Evolutionary conservation across 73 alveolate genomes (phyloP).

Genomic region (Diophrys appendiculata): DNA sequence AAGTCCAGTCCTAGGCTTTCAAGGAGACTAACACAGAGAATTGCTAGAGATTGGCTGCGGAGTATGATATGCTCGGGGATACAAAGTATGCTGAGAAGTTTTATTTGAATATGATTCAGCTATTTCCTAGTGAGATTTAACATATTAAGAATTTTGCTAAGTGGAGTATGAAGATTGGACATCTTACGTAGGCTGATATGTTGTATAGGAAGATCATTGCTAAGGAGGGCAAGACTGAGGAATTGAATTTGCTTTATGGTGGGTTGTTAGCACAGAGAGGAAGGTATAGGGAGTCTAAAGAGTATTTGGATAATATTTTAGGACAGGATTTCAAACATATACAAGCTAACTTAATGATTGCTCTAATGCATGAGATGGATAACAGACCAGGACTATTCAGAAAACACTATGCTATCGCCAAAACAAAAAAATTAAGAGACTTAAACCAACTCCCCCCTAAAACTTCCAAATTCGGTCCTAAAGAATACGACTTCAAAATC

Average conservation of each 20-base stretch:
- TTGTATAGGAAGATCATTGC: not conserved
- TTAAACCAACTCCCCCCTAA: slow-evolving; percentile 36
- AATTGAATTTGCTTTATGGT: slow-evolving; percentile 8
- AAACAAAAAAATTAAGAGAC: slow-evolving; percentile 55
- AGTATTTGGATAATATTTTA: not conserved
- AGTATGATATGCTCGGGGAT: slow-evolving; percentile 40
- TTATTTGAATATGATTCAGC: slow-evolving; percentile 8
- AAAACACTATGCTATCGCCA: slow-evolving; percentile 69
- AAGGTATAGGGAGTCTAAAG: slow-evolving; percentile 29
- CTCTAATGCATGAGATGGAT: slow-evolving; percentile 34
- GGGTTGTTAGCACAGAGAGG: slow-evolving; percentile 19
- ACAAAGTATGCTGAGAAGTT: slow-evolving; percentile 36
- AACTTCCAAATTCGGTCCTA: slow-evolving; percentile 27
- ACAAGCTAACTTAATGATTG: slow-evolving; percentile 40
- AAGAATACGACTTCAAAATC: slow-evolving; percentile 41
- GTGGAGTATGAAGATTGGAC: not conserved
- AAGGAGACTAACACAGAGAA: slow-evolving; percentile 24
- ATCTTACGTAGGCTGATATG: slow-evolving; percentile 11
- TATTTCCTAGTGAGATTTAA: not conserved
- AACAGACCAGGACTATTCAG: slow-evolving; percentile 53
- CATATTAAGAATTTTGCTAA: slow-evolving; percentile 15
- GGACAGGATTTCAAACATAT: slow-evolving; percentile 34
- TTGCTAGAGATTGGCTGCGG: slow-evolving; percentile 40
- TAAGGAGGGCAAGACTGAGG: not conserved
- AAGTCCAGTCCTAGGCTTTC: slow-evolving; percentile 1